Evolutionary conservation across 768 basidiomycete genomes (phyloP).

Genomic region (Leccinum fibrillosum): DNA sequence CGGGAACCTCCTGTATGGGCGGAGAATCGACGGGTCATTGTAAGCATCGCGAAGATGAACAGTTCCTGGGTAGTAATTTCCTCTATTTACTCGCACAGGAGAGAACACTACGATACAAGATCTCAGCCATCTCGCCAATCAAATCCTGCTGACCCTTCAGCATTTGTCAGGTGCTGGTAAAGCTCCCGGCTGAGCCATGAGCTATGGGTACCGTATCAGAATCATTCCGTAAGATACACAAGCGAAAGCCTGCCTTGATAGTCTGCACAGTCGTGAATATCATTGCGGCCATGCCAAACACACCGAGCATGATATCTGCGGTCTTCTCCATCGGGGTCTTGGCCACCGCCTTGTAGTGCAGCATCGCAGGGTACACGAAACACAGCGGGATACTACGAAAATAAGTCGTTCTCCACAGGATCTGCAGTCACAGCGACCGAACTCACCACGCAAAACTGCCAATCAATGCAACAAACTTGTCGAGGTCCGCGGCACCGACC

Average conservation of each 20-base stretch:
- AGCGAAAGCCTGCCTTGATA: constrained; percentile 44
- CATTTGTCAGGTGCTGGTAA: constrained; percentile 34
- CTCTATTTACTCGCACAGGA: constrained; percentile 12
- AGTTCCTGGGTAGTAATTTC: constrained; percentile 14
- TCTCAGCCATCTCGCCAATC: constrained; percentile 8
- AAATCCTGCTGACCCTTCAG: constrained; percentile 11
- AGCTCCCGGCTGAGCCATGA: constrained; percentile 55
- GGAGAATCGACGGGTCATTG: constrained; percentile 17
- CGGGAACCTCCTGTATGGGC: constrained; percentile 13
- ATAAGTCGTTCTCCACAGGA: constrained; percentile 11
- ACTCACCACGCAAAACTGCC: constrained; percentile 92
- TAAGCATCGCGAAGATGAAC: constrained; percentile 9
- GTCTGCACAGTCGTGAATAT: constrained; percentile 82
- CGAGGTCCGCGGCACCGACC: constrained; percentile 82
- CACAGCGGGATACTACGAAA: constrained; percentile 79
- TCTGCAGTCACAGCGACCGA: background rate
- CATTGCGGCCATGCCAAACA: constrained; percentile 71
- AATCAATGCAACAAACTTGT: constrained; percentile 93
- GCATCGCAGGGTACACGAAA: constrained; percentile 90
- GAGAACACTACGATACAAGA: constrained; percentile 8
- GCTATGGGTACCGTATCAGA: constrained; percentile 34
- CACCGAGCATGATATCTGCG: constrained; percentile 67
- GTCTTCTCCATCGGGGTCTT: constrained; percentile 62
- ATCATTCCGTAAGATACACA: background rate
- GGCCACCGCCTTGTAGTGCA: constrained; percentile 87